Evolutionary conservation across 2,329 filamentous ascomycete genomes (phyloP).

Genomic region (Ilyonectria robusta): DNA sequence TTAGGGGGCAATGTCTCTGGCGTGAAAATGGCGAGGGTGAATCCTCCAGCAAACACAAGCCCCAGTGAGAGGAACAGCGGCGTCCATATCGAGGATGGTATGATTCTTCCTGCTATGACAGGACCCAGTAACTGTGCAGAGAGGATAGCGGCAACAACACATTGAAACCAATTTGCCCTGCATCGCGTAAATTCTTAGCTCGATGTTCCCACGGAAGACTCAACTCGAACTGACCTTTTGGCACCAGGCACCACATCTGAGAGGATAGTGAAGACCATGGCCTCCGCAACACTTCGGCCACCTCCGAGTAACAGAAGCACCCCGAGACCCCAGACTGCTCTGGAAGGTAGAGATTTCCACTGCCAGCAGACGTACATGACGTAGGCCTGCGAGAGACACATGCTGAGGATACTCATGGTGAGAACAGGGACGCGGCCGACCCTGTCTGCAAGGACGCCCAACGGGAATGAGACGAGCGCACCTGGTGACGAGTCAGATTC

Average conservation of each 20-base stretch:
- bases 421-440: constrained; percentile 46
- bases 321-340: constrained; percentile 45
- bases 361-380: constrained; percentile 39
- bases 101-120: constrained; percentile 35
- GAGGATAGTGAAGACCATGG: constrained; percentile 48
- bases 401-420: constrained; percentile 40
- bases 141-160: constrained; percentile 41
- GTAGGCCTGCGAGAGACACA: constrained; percentile 43
- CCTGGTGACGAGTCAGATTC: constrained; percentile 32
- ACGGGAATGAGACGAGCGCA: constrained; percentile 40
- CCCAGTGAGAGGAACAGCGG: constrained; percentile 40
- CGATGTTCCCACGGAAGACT: not conserved
- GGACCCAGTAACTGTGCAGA: constrained; percentile 39
- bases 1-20: constrained; percentile 40
- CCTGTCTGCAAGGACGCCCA: constrained; percentile 43
- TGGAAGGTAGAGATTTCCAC: constrained; percentile 37
- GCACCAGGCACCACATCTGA: constrained; percentile 36
- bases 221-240: constrained; percentile 31
- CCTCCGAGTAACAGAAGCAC: constrained; percentile 44
- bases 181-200: not conserved
- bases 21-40: constrained; percentile 34
- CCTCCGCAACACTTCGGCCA: constrained; percentile 44
- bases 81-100: constrained; percentile 37
- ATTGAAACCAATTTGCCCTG: constrained; percentile 47
- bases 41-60: constrained; percentile 35